These are phyloP conservation scores for Picea glauca DNA, from an alignment of 75 land plant genomes.

Conservation along the genomic window DNA sequence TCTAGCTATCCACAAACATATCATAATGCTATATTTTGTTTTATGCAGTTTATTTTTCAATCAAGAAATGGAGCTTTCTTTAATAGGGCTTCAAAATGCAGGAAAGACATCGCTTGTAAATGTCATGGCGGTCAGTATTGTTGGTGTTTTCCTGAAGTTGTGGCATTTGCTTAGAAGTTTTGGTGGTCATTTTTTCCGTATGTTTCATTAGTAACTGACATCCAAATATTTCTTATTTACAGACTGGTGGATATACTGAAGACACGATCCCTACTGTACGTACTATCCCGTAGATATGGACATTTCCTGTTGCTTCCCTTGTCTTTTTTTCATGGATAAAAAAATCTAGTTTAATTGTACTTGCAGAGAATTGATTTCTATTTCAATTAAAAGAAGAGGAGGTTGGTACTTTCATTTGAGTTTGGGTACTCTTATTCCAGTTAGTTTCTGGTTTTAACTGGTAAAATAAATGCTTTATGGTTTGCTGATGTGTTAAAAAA, in stretches of 20 bases:
- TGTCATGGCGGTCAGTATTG: constrained; percentile 74
- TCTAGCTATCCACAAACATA: background rate
- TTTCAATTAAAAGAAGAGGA: background rate
- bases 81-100: constrained; percentile 91
- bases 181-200: constrained; percentile 5
- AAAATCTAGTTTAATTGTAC: background rate
- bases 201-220: background rate
- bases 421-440: background rate
- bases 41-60: constrained; percentile 81
- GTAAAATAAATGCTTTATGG: background rate
- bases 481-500: background rate
- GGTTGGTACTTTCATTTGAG: background rate
- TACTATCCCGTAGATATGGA: constrained; percentile 8
- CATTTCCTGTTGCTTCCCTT: background rate
- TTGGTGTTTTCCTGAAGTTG: background rate
- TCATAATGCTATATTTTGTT: background rate
- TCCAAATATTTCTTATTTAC: constrained; percentile 9
- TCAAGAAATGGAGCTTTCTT: constrained; percentile 95
- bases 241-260: constrained; percentile 96
- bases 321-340: background rate
- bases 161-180: background rate
- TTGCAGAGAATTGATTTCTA: background rate
- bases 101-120: constrained; percentile 96
- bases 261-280: constrained; percentile 98
- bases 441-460: background rate